Conservation (phyloP, 306 rosid genomes). For the Vigna unguiculata region DNA sequence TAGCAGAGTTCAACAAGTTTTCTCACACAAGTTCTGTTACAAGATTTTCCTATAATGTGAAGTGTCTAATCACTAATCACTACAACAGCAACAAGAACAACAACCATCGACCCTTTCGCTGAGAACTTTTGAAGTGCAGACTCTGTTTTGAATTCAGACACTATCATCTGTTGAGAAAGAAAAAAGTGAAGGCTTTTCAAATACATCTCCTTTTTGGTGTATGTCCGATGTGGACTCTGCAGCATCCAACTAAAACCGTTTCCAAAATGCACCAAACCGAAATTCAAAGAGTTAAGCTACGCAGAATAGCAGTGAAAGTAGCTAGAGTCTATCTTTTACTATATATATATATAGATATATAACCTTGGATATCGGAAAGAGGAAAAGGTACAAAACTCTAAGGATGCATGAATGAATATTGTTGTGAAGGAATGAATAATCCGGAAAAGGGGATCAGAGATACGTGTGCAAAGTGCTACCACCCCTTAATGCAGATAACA, state of each 20-base stretch:
- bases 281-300: neutral
- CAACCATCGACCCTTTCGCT: too few relatives aligned
- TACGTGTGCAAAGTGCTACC: slow-evolving; percentile 57
- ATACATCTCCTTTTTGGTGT: neutral
- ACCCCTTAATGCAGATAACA: slow-evolving; percentile 70
- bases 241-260: neutral
- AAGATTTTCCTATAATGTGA: too few relatives aligned
- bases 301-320: neutral
- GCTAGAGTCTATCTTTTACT: slow-evolving; percentile 11
- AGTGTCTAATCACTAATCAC: too few relatives aligned
- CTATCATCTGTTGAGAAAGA: neutral
- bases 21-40: too few relatives aligned
- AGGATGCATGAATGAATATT: neutral
- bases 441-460: slow-evolving; percentile 45
- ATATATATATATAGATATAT: neutral
- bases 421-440: neutral
- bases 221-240: slow-evolving; percentile 5
- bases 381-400: neutral
- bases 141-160: neutral
- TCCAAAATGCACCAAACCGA: neutral
- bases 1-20: too few relatives aligned
- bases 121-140: neutral
- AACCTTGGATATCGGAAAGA: neutral
- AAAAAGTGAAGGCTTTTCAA: neutral
- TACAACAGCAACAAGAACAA: too few relatives aligned